Base-by-base conservation (phyloP, 305 asterid genomes). In the Plantago lanceolata region DNA sequence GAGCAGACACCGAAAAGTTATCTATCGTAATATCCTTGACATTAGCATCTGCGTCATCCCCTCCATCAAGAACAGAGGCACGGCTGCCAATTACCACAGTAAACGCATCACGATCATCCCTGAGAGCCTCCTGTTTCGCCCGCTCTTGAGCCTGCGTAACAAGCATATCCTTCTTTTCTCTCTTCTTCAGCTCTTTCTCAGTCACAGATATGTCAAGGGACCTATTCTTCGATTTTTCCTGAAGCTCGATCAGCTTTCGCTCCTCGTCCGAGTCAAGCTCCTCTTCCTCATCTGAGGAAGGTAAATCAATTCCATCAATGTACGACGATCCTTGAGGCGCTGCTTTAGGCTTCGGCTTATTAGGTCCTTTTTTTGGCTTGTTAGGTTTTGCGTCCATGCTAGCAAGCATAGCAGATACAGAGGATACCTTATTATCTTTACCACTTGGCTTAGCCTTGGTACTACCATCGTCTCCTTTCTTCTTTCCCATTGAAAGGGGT, bases 1-100 rank as follows among this genome's bases (percentile, higher is more conserved):
- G 90, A 66, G 95, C 98, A 19, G 98, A 77, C n/a, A 88, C 96
- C 0, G 98, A 88, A 73, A 91, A 91, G 61, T 78, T 83, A 33
- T 91, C 98, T 1, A 91, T 62, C 0, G 89, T 78, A 31, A 91
- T 80, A 61, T 91, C 98, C 65, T 81, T 85, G 12, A 91, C 95
- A 71, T 91, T 91, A 11, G 98, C 95, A 61, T 85, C 96, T 4
- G 96, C 89, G 43, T 86, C 94, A 26, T 88, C 85, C 61, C 84
- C 86, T 4, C 96, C 96, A 50, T 91, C 94, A 53, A 88, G 87
- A 52, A 82, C 86, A 37, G 96, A 85, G 29, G 88, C 85, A 55
- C 92, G 84, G 56, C 88, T 85, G 48, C 95, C 98, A 63, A 91
- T 86, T 29, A 85, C 93, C 52, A 89, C 96, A 8, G 95, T 88